phyloP scores from a whole-genome alignment of 345 rosid species.

The Mallotus nudiflorus region DNA sequence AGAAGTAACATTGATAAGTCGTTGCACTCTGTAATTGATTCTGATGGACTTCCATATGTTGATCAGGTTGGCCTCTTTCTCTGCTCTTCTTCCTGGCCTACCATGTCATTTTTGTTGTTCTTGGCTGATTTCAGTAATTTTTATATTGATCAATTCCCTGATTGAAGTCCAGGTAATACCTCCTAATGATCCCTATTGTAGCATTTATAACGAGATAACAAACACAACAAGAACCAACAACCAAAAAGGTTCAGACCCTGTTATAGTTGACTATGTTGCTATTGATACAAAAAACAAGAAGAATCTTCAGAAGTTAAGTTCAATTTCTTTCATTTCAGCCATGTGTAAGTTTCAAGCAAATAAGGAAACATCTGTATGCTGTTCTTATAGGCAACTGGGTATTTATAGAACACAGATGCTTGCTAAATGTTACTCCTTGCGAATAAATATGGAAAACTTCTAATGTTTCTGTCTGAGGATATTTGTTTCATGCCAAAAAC shows the following conservation, averaged over 20 bases:
- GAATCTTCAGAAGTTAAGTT: constrained; percentile 66
- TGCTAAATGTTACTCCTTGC: neutral
- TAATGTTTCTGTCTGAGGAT: neutral
- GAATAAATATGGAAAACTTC: no score
- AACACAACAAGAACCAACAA: constrained; percentile 34
- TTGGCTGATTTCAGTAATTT: neutral
- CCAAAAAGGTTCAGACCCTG: constrained; percentile 77
- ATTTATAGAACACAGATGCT: neutral
- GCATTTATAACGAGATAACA: constrained; percentile 56
- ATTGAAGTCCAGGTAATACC: constrained; percentile 53
- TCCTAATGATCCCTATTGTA: constrained; percentile 72
- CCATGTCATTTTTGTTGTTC: neutral
- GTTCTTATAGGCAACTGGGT: neutral
- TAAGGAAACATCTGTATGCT: neutral
- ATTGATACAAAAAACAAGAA: constrained; percentile 70
- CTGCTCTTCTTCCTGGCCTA: neutral
- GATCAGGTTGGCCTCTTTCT: constrained; percentile 64
- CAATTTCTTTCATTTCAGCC: neutral
- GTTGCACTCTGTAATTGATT: constrained; percentile 56
- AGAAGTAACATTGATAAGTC: constrained; percentile 56
- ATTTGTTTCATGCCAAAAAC: neutral
- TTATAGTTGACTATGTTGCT: constrained; percentile 73
- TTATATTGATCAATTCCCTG: constrained; percentile 11
- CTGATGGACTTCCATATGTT: constrained; percentile 91
- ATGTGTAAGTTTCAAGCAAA: neutral